Evolutionary conservation across 441 rosid species (phyloP).

Genomic region (Raphanus hybrid): DNA sequence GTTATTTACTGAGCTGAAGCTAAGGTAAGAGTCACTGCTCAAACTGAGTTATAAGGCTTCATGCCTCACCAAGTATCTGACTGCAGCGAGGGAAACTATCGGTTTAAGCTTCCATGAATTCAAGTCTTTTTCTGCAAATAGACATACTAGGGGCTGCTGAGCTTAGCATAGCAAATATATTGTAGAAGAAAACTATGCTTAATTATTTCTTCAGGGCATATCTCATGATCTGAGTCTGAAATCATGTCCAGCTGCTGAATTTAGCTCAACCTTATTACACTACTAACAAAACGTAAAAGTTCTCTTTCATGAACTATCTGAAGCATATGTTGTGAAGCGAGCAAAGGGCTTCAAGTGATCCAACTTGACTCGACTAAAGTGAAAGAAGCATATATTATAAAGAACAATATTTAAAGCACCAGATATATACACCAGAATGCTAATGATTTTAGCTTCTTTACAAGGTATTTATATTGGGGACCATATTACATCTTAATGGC

Average conservation of each 20-base stretch:
- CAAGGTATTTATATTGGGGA: background rate
- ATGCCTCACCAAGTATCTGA: conserved; percentile 45
- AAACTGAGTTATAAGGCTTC: background rate
- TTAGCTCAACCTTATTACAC: background rate
- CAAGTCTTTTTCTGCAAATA: conserved; percentile 22
- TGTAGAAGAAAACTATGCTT: background rate
- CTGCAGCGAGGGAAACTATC: conserved; percentile 40
- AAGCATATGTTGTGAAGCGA: background rate
- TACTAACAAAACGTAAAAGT: background rate
- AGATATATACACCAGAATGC: background rate
- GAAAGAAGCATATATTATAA: background rate
- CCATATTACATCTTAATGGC: background rate
- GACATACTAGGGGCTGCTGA: background rate
- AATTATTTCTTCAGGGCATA: background rate
- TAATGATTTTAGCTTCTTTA: background rate
- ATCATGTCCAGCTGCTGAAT: background rate
- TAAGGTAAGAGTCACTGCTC: background rate
- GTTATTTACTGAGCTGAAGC: background rate
- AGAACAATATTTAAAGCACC: background rate
- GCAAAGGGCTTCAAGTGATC: background rate
- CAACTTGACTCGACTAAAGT: background rate
- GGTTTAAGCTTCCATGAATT: conserved; percentile 48
- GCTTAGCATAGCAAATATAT: background rate
- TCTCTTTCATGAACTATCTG: background rate
- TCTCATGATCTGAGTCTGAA: background rate